A percentile compares a stretch with the other conserved stretches of the same genome.
Conservation (phyloP, 2,329 filamentous ascomycete genomes). For the Neonectria neomacrospora region DNA sequence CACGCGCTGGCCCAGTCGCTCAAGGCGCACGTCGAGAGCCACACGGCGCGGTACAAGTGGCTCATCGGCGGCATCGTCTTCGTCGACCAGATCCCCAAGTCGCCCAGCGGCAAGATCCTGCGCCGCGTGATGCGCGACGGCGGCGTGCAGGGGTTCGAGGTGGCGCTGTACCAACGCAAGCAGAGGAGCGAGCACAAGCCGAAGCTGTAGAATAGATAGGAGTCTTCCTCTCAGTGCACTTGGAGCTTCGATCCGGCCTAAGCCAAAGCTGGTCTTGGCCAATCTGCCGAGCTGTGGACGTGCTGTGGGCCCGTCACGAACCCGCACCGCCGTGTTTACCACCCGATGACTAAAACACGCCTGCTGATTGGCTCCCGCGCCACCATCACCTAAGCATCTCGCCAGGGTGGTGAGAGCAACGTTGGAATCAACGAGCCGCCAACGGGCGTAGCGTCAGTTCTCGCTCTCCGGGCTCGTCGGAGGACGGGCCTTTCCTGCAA, state of each 20-base stretch:
- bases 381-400: not conserved
- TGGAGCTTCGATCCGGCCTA: not conserved
- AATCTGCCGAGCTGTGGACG: conserved; percentile 5
- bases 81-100: conserved; percentile 77
- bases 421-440: not conserved
- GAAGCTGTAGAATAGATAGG: conserved; percentile 13
- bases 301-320: not conserved
- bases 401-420: not conserved
- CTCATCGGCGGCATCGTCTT: conserved; percentile 78
- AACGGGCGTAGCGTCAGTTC: not conserved
- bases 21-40: conserved; percentile 66
- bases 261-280: not conserved
- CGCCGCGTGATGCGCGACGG: conserved; percentile 57
- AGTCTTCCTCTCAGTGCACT: too few relatives aligned
- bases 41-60: conserved; percentile 72
- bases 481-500: conserved; percentile 25
- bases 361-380: conserved; percentile 48
- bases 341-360: conserved; percentile 49
- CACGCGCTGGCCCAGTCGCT: conserved; percentile 64
- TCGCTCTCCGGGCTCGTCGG: conserved; percentile 14
- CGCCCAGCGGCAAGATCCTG: conserved; percentile 65
- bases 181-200: conserved; percentile 26
- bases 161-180: conserved; percentile 42
- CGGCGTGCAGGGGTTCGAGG: conserved; percentile 49
- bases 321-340: conserved; percentile 31